Conservation (phyloP, 2,329 filamentous ascomycete species). For the Xylaria sp. region DNA sequence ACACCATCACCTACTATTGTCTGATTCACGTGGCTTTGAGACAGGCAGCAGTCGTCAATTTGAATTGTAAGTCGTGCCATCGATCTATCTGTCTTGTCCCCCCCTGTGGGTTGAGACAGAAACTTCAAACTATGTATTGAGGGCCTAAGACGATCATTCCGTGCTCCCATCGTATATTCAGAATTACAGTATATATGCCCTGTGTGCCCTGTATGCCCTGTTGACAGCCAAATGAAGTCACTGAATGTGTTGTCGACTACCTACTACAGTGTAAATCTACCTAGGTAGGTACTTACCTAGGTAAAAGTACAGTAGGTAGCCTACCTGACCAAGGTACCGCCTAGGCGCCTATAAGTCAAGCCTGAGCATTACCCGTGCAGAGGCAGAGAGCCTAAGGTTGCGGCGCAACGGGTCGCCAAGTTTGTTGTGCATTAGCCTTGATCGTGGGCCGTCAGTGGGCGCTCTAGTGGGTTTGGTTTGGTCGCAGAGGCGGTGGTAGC, state of each 20-base stretch:
- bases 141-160: too few species aligned
- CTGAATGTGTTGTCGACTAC: background rate
- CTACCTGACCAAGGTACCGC: background rate
- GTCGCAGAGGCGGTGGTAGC: slow-evolving; percentile 32
- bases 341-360: too few species aligned
- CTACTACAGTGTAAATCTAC: too few species aligned
- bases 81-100: background rate
- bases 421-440: slow-evolving; percentile 20
- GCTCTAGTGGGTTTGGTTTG: slow-evolving; percentile 14
- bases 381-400: slow-evolving; percentile 5
- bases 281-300: background rate
- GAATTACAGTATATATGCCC: too few species aligned
- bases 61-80: background rate
- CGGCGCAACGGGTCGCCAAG: slow-evolving; percentile 26
- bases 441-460: background rate
- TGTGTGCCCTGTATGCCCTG: too few species aligned
- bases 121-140: background rate
- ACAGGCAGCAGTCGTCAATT: background rate
- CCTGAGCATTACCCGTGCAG: too few species aligned
- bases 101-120: background rate
- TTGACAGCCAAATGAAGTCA: too few species aligned
- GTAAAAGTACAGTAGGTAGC: too few species aligned
- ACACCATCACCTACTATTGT: too few species aligned
- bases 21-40: background rate
- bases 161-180: too few species aligned